Evolutionary conservation across 169 alveolate genomes (phyloP), one percentile per base, ranked within the genome.

Genomic region (Eimeria brunetti): DNA sequence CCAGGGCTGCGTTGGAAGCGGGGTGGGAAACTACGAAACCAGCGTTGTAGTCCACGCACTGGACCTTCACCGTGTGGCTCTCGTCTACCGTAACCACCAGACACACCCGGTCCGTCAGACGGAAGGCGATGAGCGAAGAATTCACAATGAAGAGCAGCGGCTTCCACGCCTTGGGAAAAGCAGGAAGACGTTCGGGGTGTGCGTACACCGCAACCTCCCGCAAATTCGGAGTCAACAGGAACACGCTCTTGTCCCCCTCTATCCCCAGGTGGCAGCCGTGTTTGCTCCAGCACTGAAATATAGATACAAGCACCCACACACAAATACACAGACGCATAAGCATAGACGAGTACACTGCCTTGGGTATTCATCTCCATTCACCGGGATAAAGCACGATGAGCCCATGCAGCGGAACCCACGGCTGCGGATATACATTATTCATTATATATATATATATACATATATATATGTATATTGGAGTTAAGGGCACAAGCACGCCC

Each of bases 11-110:
- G 76, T 92, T 78, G 24, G 97, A 36, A 14, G 94, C 78, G 46
- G 98, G 98, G 91, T 97, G 97, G 22, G 96, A 97, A 44, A 97
- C 91, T 27, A 94, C 90, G 51, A 97, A 97, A 30, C 98, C 98
- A 56, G 86, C 96, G 90, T 97, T 97, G 71, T 96, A 97, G 91
- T 97, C 96, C 67, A 97, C 96, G 56, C 96, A 92, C 62, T 94
- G 95, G 18, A 97, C 96, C 44, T 95, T 92, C 88, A 94, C 91
- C 49, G 95, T 96, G 44, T 91, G 93, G 64, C 93, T 90, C 67
- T 91, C 96, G 62, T 96, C 96, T 46, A 88, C 93, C 8, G 92
- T 91, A 69, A 97, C 90, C 11, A 97, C 89, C 51, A 97, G 80
- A 64, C 96, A 96, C 71, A 96, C 81, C 75, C 91, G 95, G 73